These are phyloP conservation scores for Stagonosporopsis chrysanthemi DNA, from an alignment of 2,329 filamentous ascomycete genomes.

Conservation along the genomic window DNA sequence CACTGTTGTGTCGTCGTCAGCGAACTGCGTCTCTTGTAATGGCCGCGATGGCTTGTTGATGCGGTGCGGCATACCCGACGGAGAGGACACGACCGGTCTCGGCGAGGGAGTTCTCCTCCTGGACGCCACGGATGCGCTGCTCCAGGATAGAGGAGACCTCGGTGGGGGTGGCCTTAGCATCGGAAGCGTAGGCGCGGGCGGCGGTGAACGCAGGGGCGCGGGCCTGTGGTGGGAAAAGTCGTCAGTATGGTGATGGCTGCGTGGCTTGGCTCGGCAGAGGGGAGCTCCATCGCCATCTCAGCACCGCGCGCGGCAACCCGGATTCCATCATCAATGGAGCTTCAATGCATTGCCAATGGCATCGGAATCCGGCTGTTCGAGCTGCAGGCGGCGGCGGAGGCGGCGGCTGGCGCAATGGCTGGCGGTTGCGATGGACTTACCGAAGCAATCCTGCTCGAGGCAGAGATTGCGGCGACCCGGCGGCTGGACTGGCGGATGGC, in stretches of 20 bases:
- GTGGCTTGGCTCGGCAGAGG: conserved; percentile 44
- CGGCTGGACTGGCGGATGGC: conserved; percentile 96
- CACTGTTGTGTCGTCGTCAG: conserved; percentile 68
- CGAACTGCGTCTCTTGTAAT: conserved; percentile 30
- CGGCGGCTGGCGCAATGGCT: conserved; percentile 52
- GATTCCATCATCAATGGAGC: conserved; percentile 39
- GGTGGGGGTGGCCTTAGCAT: conserved; percentile 93
- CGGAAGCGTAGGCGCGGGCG: conserved; percentile 86
- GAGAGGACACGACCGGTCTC: conserved; percentile 99
- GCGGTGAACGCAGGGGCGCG: conserved; percentile 84
- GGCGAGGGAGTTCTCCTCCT: conserved; percentile 94
- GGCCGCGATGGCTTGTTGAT: conserved; percentile 40
- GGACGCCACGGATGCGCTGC: conserved; percentile 97
- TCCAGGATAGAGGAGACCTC: conserved; percentile 99
- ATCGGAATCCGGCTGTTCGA: conserved; percentile 42
- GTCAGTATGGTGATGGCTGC: conserved; percentile 49
- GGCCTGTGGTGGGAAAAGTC: conserved; percentile 68
- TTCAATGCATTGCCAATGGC: conserved; percentile 50
- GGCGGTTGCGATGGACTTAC: conserved; percentile 73
- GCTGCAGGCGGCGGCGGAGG: conserved; percentile 42
- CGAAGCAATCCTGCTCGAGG: conserved; percentile 86
- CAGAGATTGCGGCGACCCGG: conserved; percentile 92
- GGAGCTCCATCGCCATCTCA: conserved; percentile 38
- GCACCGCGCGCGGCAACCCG: conserved; percentile 50
- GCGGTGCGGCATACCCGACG: conserved; percentile 80